Conservation (phyloP, 2,329 filamentous ascomycete species). For the Penicillium sp. region DNA sequence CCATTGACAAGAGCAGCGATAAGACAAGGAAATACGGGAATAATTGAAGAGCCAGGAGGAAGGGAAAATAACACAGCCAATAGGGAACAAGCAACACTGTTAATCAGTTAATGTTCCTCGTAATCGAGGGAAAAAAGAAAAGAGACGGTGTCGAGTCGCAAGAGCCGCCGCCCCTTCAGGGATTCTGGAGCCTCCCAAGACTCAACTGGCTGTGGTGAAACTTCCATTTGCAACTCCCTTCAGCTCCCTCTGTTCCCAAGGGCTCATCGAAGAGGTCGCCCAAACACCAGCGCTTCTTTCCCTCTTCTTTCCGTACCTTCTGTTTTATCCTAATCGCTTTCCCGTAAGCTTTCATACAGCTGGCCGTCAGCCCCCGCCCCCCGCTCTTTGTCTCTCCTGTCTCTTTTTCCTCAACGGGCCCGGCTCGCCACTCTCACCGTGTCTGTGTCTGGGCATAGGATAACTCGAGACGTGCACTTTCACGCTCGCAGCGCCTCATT, state of each 20-base stretch:
- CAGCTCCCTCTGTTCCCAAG: conserved; percentile 14
- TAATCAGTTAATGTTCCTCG: background rate
- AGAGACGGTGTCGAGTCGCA: conserved; percentile 1
- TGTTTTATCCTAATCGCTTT: background rate
- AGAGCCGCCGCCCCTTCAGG: conserved; percentile 20
- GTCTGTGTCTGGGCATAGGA: conserved; percentile 17
- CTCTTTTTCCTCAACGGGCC: conserved; percentile 1
- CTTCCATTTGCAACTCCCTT: conserved; percentile 20
- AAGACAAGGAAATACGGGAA: background rate
- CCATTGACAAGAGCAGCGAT: background rate
- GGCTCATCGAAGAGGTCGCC: conserved; percentile 9
- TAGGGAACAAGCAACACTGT: background rate
- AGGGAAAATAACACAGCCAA: background rate
- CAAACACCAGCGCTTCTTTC: conserved; percentile 13
- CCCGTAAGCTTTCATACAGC: background rate
- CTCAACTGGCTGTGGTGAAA: conserved; percentile 21
- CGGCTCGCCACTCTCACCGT: conserved; percentile 17
- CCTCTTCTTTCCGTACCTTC: conserved; percentile 15
- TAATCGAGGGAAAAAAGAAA: background rate
- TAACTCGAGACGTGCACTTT: conserved; percentile 21
- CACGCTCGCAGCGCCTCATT: conserved; percentile 23
- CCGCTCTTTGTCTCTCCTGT: conserved; percentile 6
- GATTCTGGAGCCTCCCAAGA: conserved; percentile 15
- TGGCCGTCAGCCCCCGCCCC: conserved; percentile 1
- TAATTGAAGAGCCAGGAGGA: background rate